phyloP scores from a whole-genome alignment of 2,329 filamentous ascomycete genomes.

The Phialophora macrospora region DNA sequence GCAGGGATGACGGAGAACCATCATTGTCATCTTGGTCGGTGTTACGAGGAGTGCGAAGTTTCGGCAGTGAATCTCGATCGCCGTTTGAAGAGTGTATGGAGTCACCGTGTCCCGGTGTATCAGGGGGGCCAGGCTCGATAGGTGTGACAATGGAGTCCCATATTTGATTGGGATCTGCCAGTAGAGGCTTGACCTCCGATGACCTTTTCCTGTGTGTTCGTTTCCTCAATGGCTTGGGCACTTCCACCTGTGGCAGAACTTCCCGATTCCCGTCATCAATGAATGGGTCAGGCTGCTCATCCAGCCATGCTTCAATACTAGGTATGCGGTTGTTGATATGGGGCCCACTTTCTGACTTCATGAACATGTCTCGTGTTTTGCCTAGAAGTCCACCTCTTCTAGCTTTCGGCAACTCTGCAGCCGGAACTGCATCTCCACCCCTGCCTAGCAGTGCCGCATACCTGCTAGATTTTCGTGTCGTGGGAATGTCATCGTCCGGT shows the following conservation, averaged over 20 bases:
- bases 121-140: conserved; percentile 20
- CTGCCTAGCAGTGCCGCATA: conserved; percentile 36
- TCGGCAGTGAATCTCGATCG: conserved; percentile 19
- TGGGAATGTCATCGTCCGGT: conserved; percentile 18
- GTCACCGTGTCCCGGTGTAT: not conserved
- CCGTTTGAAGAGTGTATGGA: conserved; percentile 20
- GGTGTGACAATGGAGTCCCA: conserved; percentile 37
- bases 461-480: conserved; percentile 32
- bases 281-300: conserved; percentile 61
- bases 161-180: conserved; percentile 38
- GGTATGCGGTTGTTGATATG: conserved; percentile 53
- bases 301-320: conserved; percentile 67
- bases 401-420: conserved; percentile 38
- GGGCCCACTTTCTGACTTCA: conserved; percentile 46
- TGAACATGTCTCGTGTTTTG: conserved; percentile 54
- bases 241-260: conserved; percentile 43
- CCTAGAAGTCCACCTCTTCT: conserved; percentile 48
- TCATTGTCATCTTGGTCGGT: conserved; percentile 27
- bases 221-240: conserved; percentile 50
- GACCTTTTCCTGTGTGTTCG: conserved; percentile 45
- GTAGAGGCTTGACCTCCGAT: conserved; percentile 34
- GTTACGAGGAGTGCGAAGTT: conserved; percentile 13
- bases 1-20: conserved; percentile 39
- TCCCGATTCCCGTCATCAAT: conserved; percentile 46
- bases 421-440: conserved; percentile 39